These are phyloP conservation scores for Neurospora pannonica DNA, from an alignment of 495 filamentous ascomycete genomes.

Conservation along the genomic window DNA sequence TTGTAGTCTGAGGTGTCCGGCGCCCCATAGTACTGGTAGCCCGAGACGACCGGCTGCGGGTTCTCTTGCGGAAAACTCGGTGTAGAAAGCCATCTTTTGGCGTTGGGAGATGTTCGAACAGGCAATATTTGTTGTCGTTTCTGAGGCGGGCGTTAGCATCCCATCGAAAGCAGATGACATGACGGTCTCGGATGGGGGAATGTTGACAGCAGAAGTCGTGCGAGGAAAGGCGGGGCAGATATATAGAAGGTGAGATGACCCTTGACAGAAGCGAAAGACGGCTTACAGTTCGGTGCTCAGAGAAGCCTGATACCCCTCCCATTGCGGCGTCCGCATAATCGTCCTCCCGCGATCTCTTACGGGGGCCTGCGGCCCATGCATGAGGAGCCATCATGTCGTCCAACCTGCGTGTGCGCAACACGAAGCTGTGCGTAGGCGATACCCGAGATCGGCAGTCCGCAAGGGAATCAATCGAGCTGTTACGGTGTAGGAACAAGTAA, in stretches of 20 bases:
- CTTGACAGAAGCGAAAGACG: neutral
- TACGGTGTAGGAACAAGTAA: neutral
- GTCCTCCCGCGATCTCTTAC: constrained; percentile 26
- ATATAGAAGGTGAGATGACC: neutral
- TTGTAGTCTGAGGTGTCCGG: constrained; percentile 29
- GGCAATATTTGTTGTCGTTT: constrained; percentile 41
- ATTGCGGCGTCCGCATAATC: constrained; percentile 17
- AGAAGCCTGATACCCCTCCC: constrained; percentile 29
- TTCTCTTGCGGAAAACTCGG: constrained; percentile 19
- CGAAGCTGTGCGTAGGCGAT: neutral
- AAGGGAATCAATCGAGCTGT: neutral
- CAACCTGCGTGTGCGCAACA: neutral
- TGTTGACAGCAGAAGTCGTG: neutral
- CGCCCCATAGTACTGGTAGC: constrained; percentile 23
- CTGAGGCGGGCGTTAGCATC: constrained; percentile 16
- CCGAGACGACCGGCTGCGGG: constrained; percentile 7
- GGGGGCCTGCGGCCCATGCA: constrained; percentile 14
- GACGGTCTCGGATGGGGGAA: neutral
- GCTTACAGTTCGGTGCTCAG: constrained; percentile 41
- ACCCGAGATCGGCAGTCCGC: neutral
- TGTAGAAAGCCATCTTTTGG: constrained; percentile 29
- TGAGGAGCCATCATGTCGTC: constrained; percentile 7
- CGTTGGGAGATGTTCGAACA: constrained; percentile 29
- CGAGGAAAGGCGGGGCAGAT: neutral
- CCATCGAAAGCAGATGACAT: neutral